Percentiles rank a stretch among this genome's conserved stretches.
These are phyloP conservation scores for Saccharomyces jurei DNA, from an alignment of 805 yeast genomes.

Conservation along the genomic window DNA sequence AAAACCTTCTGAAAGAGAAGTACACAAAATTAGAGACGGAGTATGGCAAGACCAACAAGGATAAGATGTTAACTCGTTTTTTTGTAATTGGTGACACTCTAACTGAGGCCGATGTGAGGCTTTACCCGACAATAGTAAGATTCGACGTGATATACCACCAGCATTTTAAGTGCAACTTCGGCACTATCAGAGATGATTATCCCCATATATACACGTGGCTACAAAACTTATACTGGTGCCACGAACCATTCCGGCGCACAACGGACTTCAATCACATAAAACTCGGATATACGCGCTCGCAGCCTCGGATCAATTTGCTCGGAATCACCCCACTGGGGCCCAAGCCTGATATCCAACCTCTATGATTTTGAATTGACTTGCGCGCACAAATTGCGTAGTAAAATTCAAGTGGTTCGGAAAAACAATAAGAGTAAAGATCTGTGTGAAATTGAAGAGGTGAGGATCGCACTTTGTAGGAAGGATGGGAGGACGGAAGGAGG, in stretches of 20 bases:
- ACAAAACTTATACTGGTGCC: slow-evolving; percentile 67
- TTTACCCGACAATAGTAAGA: slow-evolving; percentile 75
- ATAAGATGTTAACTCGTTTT: slow-evolving; percentile 16
- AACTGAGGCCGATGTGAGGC: slow-evolving; percentile 82
- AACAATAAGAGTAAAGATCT: background rate
- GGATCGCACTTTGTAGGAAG: background rate
- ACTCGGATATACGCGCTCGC: slow-evolving; percentile 80
- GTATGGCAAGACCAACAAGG: slow-evolving; percentile 8
- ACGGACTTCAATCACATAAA: slow-evolving; percentile 84
- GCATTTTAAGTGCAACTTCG: slow-evolving; percentile 84
- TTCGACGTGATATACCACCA: slow-evolving; percentile 89
- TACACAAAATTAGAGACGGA: slow-evolving; percentile 26
- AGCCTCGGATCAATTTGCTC: slow-evolving; percentile 65
- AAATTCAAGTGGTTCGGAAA: background rate
- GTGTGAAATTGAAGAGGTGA: background rate
- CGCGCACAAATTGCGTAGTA: background rate
- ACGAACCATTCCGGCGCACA: slow-evolving; percentile 63
- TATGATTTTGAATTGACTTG: slow-evolving; percentile 6
- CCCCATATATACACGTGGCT: slow-evolving; percentile 74
- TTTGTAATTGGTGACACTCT: slow-evolving; percentile 54
- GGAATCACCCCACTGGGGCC: slow-evolving; percentile 87
- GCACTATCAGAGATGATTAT: slow-evolving; percentile 65
- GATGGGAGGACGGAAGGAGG: background rate
- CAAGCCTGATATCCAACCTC: slow-evolving; percentile 56
- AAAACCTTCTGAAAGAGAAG: slow-evolving; percentile 45